phyloP scores from a whole-genome alignment of 2,329 filamentous ascomycete species.

The Pestalotiopsis sp. region DNA sequence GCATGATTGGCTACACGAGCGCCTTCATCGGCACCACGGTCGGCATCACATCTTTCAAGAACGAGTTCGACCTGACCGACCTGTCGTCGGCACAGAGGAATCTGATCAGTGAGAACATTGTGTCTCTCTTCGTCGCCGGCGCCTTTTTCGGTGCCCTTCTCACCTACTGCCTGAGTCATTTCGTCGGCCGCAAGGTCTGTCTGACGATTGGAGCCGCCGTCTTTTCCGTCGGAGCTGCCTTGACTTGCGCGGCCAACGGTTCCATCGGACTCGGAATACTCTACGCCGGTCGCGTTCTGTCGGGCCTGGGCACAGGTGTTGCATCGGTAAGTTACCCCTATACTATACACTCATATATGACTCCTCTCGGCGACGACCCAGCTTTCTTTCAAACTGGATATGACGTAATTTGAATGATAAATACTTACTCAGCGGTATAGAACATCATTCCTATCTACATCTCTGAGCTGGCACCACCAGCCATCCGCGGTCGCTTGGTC shows the following conservation, averaged over 20 bases:
- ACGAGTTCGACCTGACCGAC: constrained; percentile 58
- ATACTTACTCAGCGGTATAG: constrained; percentile 7
- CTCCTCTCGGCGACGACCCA: not conserved
- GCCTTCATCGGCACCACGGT: constrained; percentile 71
- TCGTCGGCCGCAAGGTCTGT: constrained; percentile 52
- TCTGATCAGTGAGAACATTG: constrained; percentile 63
- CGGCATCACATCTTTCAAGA: constrained; percentile 60
- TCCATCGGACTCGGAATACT: constrained; percentile 59
- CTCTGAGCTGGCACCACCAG: constrained; percentile 48
- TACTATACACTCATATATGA: not conserved
- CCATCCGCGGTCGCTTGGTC: constrained; percentile 55
- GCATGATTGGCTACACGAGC: constrained; percentile 44
- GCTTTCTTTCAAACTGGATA: not conserved
- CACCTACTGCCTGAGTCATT: constrained; percentile 61
- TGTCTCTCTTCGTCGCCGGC: constrained; percentile 68
- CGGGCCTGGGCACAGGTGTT: constrained; percentile 44
- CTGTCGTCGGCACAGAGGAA: constrained; percentile 44
- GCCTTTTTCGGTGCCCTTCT: constrained; percentile 69
- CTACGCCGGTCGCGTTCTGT: constrained; percentile 52
- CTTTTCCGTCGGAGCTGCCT: constrained; percentile 51
- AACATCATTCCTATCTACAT: constrained; percentile 51
- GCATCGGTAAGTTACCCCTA: constrained; percentile 14
- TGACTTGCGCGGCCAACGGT: constrained; percentile 62
- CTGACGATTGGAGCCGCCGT: constrained; percentile 28
- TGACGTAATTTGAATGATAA: not conserved